Base-by-base conservation (phyloP, 2,329 filamentous ascomycete genomes). In the Penicillium fuscoglaucum region DNA sequence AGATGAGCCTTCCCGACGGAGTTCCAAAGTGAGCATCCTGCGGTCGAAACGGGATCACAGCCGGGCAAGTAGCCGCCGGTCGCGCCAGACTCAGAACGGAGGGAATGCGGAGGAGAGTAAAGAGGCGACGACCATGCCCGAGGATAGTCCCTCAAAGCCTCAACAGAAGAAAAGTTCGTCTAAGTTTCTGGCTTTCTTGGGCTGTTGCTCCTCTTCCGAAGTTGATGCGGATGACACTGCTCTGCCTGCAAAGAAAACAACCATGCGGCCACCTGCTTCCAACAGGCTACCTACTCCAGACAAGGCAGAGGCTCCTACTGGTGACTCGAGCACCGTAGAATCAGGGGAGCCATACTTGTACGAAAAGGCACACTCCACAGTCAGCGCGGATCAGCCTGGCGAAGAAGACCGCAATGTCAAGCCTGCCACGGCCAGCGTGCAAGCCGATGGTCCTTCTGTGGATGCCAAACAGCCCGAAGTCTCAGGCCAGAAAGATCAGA, bases 1-100 rank as follows among this genome's bases (percentile, higher is more conserved):
- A 29, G 71, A 75, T 59, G 72, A 71, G 46, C 68, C 71, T 28
- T 84, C 87, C 66, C 83, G 84, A 65, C 82, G 83, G 59, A 81
- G 82, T 65, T 90, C 88, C 49, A 88, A 85, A 74, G 85, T 81
- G 65, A 90, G 87, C 75, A 85, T 87, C 67, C 76, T 85, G 55
- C 86, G 82, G 61, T 80, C 83, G 64, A 82, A 84, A 68, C 81
- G 85, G 69, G 89, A 89, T 76, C 85, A 85, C 67, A 90, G 87
- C 76, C 82, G 84, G 61, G 85, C 84, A 66, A 90, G 86, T 77
- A 86, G 75, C 61, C 72, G 72, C 61, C 68, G 72, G 57, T 75
- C 75, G 56, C 76, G 73, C 63, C 72, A 72, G 57, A 73, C 73
- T 39, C 71, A 73, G 55, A 68, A 73, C 51, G 65, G 68, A 46